These are phyloP conservation scores for Fennellomyces sp. DNA, from an alignment of 371 early-diverging fungal genomes.

Conservation along the genomic window DNA sequence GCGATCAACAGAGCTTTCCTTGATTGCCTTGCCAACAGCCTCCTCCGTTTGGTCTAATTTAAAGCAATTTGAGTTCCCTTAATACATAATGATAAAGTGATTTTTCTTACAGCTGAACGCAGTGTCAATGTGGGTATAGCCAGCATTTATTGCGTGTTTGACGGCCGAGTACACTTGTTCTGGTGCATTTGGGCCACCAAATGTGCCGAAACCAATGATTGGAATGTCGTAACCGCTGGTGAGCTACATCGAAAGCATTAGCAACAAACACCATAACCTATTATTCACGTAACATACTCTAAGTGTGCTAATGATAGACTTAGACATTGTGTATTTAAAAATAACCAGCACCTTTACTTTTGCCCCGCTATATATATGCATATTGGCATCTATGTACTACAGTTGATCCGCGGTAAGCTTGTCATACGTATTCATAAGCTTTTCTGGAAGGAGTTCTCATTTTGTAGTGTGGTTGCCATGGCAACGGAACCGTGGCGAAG, in stretches of 20 bases:
- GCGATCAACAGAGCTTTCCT: constrained; percentile 56
- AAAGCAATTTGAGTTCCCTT: too few species aligned
- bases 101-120: constrained; percentile 40
- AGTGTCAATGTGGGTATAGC: constrained; percentile 46
- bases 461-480: too few species aligned
- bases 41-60: constrained; percentile 67
- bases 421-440: too few species aligned
- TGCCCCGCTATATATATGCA: too few species aligned
- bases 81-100: too few species aligned
- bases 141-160: constrained; percentile 37
- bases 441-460: too few species aligned
- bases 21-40: constrained; percentile 74
- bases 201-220: constrained; percentile 44
- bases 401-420: too few species aligned
- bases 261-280: too few species aligned
- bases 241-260: constrained; percentile 9
- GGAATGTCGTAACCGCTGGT: constrained; percentile 46
- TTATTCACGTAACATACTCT: background rate
- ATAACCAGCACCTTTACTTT: too few species aligned
- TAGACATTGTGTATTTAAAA: too few species aligned
- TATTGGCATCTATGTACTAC: too few species aligned
- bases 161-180: constrained; percentile 38
- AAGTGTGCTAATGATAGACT: background rate
- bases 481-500: too few species aligned
- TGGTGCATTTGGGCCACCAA: constrained; percentile 43